Percentiles rank a stretch among this genome's conserved stretches.
These are phyloP conservation scores for Leccinum subtestaceum DNA, from an alignment of 768 basidiomycete genomes.

Conservation along the genomic window DNA sequence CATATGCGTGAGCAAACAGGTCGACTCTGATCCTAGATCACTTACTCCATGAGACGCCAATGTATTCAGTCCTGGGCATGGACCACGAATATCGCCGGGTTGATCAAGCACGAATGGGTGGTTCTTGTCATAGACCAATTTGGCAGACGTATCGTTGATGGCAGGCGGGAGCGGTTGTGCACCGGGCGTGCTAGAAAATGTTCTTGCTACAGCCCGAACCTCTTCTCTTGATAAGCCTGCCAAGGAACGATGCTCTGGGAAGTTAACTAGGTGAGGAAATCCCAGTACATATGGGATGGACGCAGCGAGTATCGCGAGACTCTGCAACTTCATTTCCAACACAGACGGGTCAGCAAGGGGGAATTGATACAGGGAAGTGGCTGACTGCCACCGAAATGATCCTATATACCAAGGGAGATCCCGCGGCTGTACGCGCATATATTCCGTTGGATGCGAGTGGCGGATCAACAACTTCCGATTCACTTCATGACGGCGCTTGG, in stretches of 20 bases:
- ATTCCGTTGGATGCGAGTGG: background rate
- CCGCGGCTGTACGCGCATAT: background rate
- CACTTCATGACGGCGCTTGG: background rate
- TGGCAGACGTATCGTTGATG: slow-evolving; percentile 24
- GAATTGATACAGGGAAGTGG: background rate
- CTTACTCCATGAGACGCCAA: slow-evolving; percentile 29
- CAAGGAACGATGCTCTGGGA: slow-evolving; percentile 23
- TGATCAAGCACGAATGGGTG: slow-evolving; percentile 15
- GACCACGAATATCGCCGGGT: slow-evolving; percentile 26
- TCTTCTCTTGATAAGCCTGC: slow-evolving; percentile 17
- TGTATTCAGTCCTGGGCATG: slow-evolving; percentile 26
- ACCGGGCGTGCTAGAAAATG: slow-evolving; percentile 20
- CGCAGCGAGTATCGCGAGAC: background rate
- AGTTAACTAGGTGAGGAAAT: slow-evolving; percentile 13
- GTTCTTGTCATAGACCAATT: slow-evolving; percentile 17
- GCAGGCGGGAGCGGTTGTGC: slow-evolving; percentile 22
- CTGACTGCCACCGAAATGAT: background rate
- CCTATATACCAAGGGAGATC: slow-evolving; percentile 2
- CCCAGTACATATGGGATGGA: slow-evolving; percentile 10
- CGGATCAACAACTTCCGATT: background rate
- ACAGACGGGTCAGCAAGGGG: background rate
- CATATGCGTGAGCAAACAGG: background rate
- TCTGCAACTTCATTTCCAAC: slow-evolving; percentile 8
- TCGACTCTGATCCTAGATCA: background rate
- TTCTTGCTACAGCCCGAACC: slow-evolving; percentile 11